Percentiles rank a stretch among this genome's conserved stretches.
Conservation (phyloP, 352 stramenopile genomes). For the Phytophthora foliorum region DNA sequence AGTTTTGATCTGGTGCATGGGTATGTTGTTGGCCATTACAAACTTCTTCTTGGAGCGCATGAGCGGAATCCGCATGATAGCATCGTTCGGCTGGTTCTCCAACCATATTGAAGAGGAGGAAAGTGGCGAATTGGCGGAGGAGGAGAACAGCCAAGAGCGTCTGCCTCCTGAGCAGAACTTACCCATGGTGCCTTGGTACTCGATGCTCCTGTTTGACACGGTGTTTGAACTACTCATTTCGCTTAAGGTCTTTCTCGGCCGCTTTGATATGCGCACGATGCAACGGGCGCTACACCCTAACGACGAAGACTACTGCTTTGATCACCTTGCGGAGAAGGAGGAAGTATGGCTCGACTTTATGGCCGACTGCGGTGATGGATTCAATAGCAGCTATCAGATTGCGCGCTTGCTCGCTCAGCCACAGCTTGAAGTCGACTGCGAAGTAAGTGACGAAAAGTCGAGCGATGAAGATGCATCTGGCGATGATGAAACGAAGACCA, state of each 20-base stretch:
- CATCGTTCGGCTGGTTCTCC: slow-evolving; percentile 76
- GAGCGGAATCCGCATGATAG: slow-evolving; percentile 84
- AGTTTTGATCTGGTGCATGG: slow-evolving; percentile 87
- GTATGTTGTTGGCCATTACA: slow-evolving; percentile 81
- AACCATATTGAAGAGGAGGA: slow-evolving; percentile 65
- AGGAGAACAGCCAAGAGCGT: slow-evolving; percentile 64
- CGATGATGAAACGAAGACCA: slow-evolving; percentile 32
- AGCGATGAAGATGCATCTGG: slow-evolving; percentile 8
- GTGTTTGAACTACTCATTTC: slow-evolving; percentile 94
- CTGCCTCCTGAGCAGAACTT: slow-evolving; percentile 80
- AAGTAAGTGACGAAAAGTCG: slow-evolving; percentile 35
- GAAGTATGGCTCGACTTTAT: slow-evolving; percentile 96
- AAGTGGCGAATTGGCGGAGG: slow-evolving; percentile 39
- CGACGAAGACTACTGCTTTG: slow-evolving; percentile 83
- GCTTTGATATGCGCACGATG: slow-evolving; percentile 92
- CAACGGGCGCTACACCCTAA: slow-evolving; percentile 86
- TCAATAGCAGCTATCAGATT: slow-evolving; percentile 95
- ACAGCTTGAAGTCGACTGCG: slow-evolving; percentile 80
- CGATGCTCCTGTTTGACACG: slow-evolving; percentile 93
- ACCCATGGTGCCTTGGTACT: slow-evolving; percentile 96
- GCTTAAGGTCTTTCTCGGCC: slow-evolving; percentile 94
- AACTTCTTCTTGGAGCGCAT: slow-evolving; percentile 89
- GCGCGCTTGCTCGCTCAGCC: slow-evolving; percentile 92
- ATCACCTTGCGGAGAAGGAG: slow-evolving; percentile 81
- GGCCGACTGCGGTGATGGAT: slow-evolving; percentile 94